Evolutionary conservation across 176 grass and related monocot species (phyloP).

Genomic region (Poa pratensis): DNA sequence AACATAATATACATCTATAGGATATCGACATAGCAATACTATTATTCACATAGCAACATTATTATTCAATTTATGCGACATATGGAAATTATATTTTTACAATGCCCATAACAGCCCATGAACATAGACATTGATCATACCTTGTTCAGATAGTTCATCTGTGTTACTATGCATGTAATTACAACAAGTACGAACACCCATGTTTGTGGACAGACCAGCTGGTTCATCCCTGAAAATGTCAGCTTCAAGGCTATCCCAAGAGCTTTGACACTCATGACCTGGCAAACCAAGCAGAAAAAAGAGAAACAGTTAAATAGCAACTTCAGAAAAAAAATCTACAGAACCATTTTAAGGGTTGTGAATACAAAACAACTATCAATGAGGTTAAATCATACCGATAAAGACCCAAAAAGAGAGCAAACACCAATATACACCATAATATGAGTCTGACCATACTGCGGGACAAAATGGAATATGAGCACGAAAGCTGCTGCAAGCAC

Average conservation of each 20-base stretch:
- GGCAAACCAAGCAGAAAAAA: slow-evolving; percentile 38
- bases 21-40: background rate
- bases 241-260: slow-evolving; percentile 96
- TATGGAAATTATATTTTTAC: background rate
- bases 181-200: slow-evolving; percentile 91
- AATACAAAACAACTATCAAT: slow-evolving; percentile 17
- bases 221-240: slow-evolving; percentile 97
- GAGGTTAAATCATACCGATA: slow-evolving; percentile 63
- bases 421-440: slow-evolving; percentile 85
- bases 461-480: slow-evolving; percentile 78
- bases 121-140: slow-evolving; percentile 46
- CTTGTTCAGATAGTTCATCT: slow-evolving; percentile 99
- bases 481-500: slow-evolving; percentile 72
- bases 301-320: slow-evolving; percentile 19
- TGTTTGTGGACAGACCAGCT: slow-evolving; percentile 90
- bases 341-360: background rate
- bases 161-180: slow-evolving; percentile 74
- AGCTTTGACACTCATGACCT: slow-evolving; percentile 99
- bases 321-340: background rate
- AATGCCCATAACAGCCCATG: background rate
- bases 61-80: background rate
- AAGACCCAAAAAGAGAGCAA: slow-evolving; percentile 84
- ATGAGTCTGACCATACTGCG: slow-evolving; percentile 83
- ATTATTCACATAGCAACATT: background rate
- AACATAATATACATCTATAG: background rate